Percentiles rank a stretch among this genome's conserved stretches.
Conservation (phyloP, 352 stramenopile species). For the Phytophthora meadii region DNA sequence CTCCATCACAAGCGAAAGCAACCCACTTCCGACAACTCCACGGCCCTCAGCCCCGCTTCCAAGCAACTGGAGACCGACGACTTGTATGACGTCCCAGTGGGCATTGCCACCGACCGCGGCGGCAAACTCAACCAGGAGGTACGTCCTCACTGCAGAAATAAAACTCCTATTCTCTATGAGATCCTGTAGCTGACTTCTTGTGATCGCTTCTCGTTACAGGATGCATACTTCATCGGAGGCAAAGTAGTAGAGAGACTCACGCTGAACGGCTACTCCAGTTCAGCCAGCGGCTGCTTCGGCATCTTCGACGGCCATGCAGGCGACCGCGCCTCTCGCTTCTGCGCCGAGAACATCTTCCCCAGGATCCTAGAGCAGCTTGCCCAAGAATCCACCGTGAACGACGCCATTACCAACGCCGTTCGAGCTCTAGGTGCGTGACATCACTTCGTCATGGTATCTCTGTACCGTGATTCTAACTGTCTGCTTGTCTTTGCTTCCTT, state of each 20-base stretch:
- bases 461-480: slow-evolving; percentile 10
- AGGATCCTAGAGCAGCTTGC: slow-evolving; percentile 63
- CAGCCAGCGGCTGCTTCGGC: slow-evolving; percentile 74
- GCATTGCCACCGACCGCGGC: slow-evolving; percentile 74
- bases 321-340: slow-evolving; percentile 82
- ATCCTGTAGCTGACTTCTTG: slow-evolving; percentile 2
- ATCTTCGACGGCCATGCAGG: slow-evolving; percentile 87
- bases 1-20: slow-evolving; percentile 51
- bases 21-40: slow-evolving; percentile 24
- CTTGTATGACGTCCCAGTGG: slow-evolving; percentile 53
- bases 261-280: slow-evolving; percentile 77
- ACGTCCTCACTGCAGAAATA: slow-evolving; percentile 4
- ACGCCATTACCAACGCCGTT: slow-evolving; percentile 67
- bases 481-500: slow-evolving; percentile 2
- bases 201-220: slow-evolving; percentile 40
- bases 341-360: slow-evolving; percentile 73
- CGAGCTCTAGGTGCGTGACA: slow-evolving; percentile 58
- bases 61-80: slow-evolving; percentile 61
- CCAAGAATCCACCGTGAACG: slow-evolving; percentile 42
- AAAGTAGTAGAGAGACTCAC: slow-evolving; percentile 66
- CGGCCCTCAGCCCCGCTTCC: slow-evolving; percentile 18
- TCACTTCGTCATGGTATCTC: not conserved
- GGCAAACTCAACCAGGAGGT: slow-evolving; percentile 82
- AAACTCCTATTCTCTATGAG: too few species aligned
- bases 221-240: slow-evolving; percentile 84